Evolutionary conservation across 1,284 basidiomycete genomes (phyloP).

Genomic region (Amylostereum areolatum): DNA sequence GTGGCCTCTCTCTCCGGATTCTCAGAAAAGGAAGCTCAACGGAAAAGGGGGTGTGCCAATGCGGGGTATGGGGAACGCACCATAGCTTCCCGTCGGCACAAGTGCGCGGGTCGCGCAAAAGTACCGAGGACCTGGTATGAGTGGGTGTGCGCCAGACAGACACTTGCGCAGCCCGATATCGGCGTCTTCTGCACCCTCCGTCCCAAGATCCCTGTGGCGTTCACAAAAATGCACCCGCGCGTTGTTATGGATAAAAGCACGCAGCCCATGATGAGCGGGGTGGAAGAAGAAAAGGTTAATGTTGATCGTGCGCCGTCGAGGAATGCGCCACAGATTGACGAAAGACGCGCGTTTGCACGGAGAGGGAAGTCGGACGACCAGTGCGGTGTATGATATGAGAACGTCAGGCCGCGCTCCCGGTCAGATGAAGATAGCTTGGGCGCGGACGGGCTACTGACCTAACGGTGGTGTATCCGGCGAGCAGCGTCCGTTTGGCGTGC

Average conservation of each 20-base stretch:
- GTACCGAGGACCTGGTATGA: conserved; percentile 59
- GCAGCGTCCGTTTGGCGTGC: conserved; percentile 53
- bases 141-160: conserved; percentile 40
- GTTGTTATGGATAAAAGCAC: too few relatives aligned
- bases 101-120: conserved; percentile 60
- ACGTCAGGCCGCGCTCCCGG: too few relatives aligned
- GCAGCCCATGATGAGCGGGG: too few relatives aligned
- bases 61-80: conserved; percentile 34
- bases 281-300: too few relatives aligned
- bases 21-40: too few relatives aligned
- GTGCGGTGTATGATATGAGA: too few relatives aligned
- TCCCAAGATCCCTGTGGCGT: conserved; percentile 59
- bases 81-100: conserved; percentile 57
- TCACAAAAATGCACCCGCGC: too few relatives aligned
- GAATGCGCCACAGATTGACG: neutral
- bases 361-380: too few relatives aligned
- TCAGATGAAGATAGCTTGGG: neutral
- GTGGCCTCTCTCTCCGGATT: too few relatives aligned
- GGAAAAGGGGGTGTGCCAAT: too few relatives aligned
- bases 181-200: conserved; percentile 59
- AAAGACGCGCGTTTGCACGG: too few relatives aligned
- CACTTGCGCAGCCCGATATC: conserved; percentile 57
- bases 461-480: conserved; percentile 66
- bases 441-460: conserved; percentile 34
- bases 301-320: too few relatives aligned